Evolutionary conservation across 75 land plant genomes (phyloP), one percentile per base, ranked within the genome.

Genomic region (Sequoiadendron giganteum): DNA sequence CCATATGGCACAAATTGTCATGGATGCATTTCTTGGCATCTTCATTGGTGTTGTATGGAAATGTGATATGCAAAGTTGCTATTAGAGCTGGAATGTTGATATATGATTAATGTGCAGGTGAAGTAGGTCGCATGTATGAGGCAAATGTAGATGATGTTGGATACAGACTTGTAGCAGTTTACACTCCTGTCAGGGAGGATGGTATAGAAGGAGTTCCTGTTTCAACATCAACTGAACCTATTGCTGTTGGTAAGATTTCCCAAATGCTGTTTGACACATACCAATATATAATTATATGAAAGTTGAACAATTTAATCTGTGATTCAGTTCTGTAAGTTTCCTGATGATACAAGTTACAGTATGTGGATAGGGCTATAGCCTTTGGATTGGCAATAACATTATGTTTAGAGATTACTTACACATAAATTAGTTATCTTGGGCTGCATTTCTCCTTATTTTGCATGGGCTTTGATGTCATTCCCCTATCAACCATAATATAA

Each of bases 71-170:
- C 28, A 30, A 65, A 36, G 13, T 54, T 16, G 3, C 84, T 82
- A 45, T 45, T 82, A 13, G 32, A 28, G 84, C 15, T 82, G 52
- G 84, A 82, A 28, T 82, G 30, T n/a, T 82, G 30, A 47, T 14
- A 47, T 72, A 78, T 88, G 90, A 28, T 68, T 55, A 32, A 13
- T 43, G 30, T 86, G 43, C 95, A 97, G 99, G 99, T 48, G 99
- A 98, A 85, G 90, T 88, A 43, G 99, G 97, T 4, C 92, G 94
- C 86, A 98, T 95, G 96, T 98, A 97, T 81, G 99, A 98, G 89
- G 96, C 99, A 77, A 95, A 98, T 90, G 99, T 97, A 87, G 99
- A 98, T 91, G 99, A 98, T 88, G 99, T 98, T 48, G 99, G 99
- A 1, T 98, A 98, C 73, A 95, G 97, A 83, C 89, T 98, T 77